Evolutionary conservation across 73 alveolate genomes (phyloP).

Genomic region (Paramecium bursaria): DNA sequence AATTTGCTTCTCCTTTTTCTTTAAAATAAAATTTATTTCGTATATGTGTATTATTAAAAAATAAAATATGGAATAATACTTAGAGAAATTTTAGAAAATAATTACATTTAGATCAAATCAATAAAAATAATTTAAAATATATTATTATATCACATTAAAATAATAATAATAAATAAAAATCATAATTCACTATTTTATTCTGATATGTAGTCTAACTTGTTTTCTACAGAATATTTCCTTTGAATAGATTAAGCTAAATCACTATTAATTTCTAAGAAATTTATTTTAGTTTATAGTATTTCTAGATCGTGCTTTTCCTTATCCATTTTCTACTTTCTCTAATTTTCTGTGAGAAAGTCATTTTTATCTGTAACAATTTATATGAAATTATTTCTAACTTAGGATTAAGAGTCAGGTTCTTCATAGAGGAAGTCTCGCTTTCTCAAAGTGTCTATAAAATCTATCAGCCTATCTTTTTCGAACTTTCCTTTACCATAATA

Average conservation of each 20-base stretch:
- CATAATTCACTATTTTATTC: slow-evolving; percentile 56
- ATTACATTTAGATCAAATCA: too few species aligned
- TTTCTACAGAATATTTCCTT: neutral
- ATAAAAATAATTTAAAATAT: too few species aligned
- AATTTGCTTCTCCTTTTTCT: too few species aligned
- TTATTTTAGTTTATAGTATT: slow-evolving; percentile 53
- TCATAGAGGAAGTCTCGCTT: slow-evolving; percentile 49
- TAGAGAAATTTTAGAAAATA: too few species aligned
- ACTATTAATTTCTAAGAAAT: slow-evolving; percentile 67
- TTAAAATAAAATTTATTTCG: too few species aligned
- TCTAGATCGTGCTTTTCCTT: slow-evolving; percentile 64
- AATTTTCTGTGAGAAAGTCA: slow-evolving; percentile 67
- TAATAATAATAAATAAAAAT: neutral
- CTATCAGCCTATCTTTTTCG: slow-evolving; percentile 53
- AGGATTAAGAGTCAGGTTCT: slow-evolving; percentile 25
- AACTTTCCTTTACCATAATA: slow-evolving; percentile 68
- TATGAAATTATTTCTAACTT: slow-evolving; percentile 17
- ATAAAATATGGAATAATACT: too few species aligned
- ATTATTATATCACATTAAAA: too few species aligned
- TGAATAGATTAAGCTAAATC: slow-evolving; percentile 60
- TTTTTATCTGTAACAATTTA: slow-evolving; percentile 68
- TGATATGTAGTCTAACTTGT: slow-evolving; percentile 28
- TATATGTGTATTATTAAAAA: too few species aligned
- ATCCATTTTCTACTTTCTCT: slow-evolving; percentile 61
- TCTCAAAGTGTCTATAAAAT: slow-evolving; percentile 60